phyloP scores from a whole-genome alignment of 331 rosid genomes.

The Spiraea crenata region DNA sequence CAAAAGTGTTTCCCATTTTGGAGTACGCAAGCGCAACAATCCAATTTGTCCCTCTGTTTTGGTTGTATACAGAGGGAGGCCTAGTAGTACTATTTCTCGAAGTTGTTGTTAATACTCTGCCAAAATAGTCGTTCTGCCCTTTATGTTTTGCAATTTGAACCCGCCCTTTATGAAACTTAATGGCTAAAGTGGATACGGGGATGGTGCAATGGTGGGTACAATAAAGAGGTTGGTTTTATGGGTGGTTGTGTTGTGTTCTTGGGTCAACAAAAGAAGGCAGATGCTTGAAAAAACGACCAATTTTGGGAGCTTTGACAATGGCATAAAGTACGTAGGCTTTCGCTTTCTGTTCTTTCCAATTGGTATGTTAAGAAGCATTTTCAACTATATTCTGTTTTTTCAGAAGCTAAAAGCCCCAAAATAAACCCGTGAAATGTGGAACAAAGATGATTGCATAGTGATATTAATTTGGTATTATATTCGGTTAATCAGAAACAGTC shows the following conservation, averaged over 20 bases:
- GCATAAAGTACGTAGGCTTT: constrained; percentile 32
- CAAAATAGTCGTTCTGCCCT: too few species aligned
- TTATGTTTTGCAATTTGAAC: neutral
- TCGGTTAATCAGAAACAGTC: neutral
- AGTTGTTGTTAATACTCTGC: too few species aligned
- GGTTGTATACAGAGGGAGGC: neutral
- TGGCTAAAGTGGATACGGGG: neutral
- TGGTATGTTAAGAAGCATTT: neutral
- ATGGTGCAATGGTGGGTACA: constrained; percentile 33
- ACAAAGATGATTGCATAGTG: constrained; percentile 18
- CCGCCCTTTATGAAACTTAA: neutral
- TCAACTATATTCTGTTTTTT: constrained; percentile 15
- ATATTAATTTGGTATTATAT: constrained; percentile 9
- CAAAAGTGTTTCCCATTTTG: constrained; percentile 76
- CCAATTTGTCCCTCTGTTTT: neutral
- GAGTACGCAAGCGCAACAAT: neutral
- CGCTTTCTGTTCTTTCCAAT: constrained; percentile 24
- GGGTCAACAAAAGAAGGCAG: constrained; percentile 73
- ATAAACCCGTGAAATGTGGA: constrained; percentile 33
- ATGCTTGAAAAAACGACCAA: constrained; percentile 25
- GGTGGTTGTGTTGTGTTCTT: constrained; percentile 31
- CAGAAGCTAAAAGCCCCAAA: too few species aligned
- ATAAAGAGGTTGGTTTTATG: constrained; percentile 32
- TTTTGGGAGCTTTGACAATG: constrained; percentile 22
- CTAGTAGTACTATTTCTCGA: neutral